These are phyloP conservation scores for Didymella keratinophila DNA, from an alignment of 2,329 filamentous ascomycete species.

Conservation along the genomic window DNA sequence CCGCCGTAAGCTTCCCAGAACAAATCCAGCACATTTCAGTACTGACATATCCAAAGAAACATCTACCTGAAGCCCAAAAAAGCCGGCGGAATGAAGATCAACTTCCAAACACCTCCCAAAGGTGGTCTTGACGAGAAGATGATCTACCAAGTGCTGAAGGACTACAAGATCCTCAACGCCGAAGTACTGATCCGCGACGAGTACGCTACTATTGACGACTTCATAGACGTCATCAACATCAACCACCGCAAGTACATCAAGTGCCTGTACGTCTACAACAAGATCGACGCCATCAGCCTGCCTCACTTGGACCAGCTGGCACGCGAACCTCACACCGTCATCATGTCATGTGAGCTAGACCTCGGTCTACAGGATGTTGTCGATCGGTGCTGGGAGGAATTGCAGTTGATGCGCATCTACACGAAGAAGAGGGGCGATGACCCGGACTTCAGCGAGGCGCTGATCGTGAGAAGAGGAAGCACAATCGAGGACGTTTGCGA, in stretches of 20 bases:
- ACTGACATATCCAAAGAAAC: conserved; percentile 65
- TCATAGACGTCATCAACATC: conserved; percentile 99
- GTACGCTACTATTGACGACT: conserved; percentile 91
- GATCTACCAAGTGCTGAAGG: conserved; percentile 94
- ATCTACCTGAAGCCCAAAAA: conserved; percentile 98
- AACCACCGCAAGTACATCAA: conserved; percentile 97
- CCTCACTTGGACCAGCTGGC: conserved; percentile 93
- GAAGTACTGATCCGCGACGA: conserved; percentile 96
- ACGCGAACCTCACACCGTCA: conserved; percentile 89
- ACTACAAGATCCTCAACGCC: conserved; percentile 99
- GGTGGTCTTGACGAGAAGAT: conserved; percentile 92
- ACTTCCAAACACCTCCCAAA: conserved; percentile 88
- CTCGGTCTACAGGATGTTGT: conserved; percentile 93
- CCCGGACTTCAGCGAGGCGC: conserved; percentile 86
- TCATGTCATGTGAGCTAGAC: conserved; percentile 97
- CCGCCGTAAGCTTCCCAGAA: conserved; percentile 71
- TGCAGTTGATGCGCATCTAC: conserved; percentile 80
- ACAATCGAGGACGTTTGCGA: conserved; percentile 98
- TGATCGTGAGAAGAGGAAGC: conserved; percentile 89
- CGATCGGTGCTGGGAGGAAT: conserved; percentile 92
- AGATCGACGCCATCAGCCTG: conserved; percentile 93
- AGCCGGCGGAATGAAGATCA: conserved; percentile 98
- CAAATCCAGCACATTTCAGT: neutral
- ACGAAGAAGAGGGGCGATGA: conserved; percentile 94
- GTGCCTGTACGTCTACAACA: conserved; percentile 98